These are phyloP conservation scores for Umbilicus rupestris DNA, from an alignment of 164 flowering plant genomes.

Conservation along the genomic window DNA sequence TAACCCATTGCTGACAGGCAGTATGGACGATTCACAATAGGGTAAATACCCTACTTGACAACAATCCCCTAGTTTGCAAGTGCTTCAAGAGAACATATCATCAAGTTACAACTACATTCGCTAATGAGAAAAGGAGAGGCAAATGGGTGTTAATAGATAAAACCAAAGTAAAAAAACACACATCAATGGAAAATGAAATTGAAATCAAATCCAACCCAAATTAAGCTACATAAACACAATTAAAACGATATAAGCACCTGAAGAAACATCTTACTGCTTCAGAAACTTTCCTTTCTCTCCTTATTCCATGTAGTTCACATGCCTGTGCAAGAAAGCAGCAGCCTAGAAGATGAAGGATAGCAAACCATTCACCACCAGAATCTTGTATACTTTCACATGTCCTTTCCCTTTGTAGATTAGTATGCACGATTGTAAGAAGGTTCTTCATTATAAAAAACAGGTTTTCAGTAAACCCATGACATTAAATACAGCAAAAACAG, in stretches of 20 bases:
- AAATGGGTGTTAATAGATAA: no score
- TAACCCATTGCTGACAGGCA: no score
- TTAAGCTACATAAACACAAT: not conserved
- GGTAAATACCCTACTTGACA: no score
- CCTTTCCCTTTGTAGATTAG: constrained; percentile 55
- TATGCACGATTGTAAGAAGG: constrained; percentile 46
- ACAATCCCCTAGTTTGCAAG: no score
- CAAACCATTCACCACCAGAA: constrained; percentile 47
- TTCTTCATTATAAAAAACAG: constrained; percentile 23
- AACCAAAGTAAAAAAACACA: no score
- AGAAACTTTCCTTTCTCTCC: constrained; percentile 49
- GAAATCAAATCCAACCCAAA: not conserved
- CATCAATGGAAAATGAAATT: no score
- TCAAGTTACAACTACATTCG: no score
- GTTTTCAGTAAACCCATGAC: not conserved
- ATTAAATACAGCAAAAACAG: constrained; percentile 6
- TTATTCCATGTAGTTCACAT: constrained; percentile 31
- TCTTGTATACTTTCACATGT: constrained; percentile 45
- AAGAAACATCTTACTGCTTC: constrained; percentile 91
- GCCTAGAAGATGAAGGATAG: constrained; percentile 74
- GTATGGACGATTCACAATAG: no score
- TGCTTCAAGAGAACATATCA: no score
- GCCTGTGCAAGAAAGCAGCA: constrained; percentile 76
- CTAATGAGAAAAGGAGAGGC: no score
- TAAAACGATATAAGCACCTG: constrained; percentile 39